Base-by-base conservation (phyloP, 192 early-diverging fungal genomes). In the Coemansia sp. region DNA sequence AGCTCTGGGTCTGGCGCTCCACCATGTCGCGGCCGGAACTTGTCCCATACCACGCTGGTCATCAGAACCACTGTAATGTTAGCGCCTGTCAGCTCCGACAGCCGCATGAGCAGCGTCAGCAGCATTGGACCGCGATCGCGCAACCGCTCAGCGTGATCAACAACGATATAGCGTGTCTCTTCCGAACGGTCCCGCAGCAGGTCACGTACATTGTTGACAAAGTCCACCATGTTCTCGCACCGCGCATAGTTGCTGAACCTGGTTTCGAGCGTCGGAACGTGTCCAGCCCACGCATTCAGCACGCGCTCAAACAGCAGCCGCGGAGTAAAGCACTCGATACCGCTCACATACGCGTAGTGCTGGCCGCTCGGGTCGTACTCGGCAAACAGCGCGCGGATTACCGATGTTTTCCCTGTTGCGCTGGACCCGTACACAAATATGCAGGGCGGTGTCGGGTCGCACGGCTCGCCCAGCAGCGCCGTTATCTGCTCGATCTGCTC, bases 61-160 rank as follows among this genome's bases (percentile, higher is more conserved):
- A 96, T 84, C 10, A 96, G 68, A 13, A 95, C 81, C n/a, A 90
- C 83, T 20, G 83, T 82, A 11, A 95, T 70, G 1, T 79, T 70
- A 0, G 83, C 76, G 69, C 85, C 61, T 10, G 59, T 56, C 38
- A 92, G 66, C 66, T 92, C 93, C 0, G 83, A 74, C 12, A 97
- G 69, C 14, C 88, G 74, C 68, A 94, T 50, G 7, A 97, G 65
- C 39, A 84, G 75, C 3, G 90, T 85, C 56, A 95, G 68, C 14
- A 94, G 71, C 32, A 79, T 83, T 1, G 88, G 74, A 1, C 85
- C 78, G 38, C 89, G 87, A 57, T 89, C 87, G 16, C 92, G 82
- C 48, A 98, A 76, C 19, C 88, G 71, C 65, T 95, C 92, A 0
- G 92, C 92, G 35, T 90, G 81, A 59, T 98, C 93, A 7, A 95